Conservation (phyloP, 176 grass and related monocot genomes). For the Miscanthus lutarioriparius region DNA sequence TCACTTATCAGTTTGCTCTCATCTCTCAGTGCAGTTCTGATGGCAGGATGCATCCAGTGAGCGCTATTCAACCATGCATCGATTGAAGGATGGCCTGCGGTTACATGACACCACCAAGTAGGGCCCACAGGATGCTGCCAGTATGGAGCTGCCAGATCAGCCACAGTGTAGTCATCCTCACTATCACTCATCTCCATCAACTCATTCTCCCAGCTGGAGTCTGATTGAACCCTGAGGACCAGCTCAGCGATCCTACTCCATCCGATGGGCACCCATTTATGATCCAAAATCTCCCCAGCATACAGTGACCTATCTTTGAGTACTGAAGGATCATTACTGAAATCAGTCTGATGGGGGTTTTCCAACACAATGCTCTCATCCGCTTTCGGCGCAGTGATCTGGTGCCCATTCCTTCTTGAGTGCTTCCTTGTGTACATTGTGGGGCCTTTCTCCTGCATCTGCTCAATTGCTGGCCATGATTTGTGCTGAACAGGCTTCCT, state of each 20-base stretch:
- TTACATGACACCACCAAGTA: conserved; percentile 97
- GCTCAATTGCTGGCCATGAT: conserved; percentile 19
- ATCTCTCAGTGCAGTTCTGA: conserved; percentile 83
- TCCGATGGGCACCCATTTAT: conserved; percentile 89
- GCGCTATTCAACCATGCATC: conserved; percentile 77
- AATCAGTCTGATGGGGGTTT: conserved; percentile 3
- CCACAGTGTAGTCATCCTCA: conserved; percentile 89
- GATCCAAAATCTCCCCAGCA: conserved; percentile 41
- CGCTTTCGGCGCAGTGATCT: background rate
- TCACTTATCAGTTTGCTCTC: conserved; percentile 93
- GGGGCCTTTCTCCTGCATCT: conserved; percentile 15
- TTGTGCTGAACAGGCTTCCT: conserved; percentile 39
- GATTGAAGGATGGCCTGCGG: conserved; percentile 57
- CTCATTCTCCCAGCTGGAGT: conserved; percentile 76
- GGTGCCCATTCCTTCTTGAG: conserved; percentile 4
- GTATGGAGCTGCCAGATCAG: conserved; percentile 87
- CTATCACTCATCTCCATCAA: conserved; percentile 54
- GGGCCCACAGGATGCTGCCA: conserved; percentile 83
- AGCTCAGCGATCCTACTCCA: conserved; percentile 83
- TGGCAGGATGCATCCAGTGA: conserved; percentile 94
- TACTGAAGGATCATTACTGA: conserved; percentile 23
- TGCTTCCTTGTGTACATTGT: conserved; percentile 32
- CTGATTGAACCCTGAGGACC: conserved; percentile 70
- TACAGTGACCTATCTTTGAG: conserved; percentile 35
- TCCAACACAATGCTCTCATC: conserved; percentile 36